Conservation (phyloP, 1,284 basidiomycete genomes). For the Moesziomyces aphidis region DNA sequence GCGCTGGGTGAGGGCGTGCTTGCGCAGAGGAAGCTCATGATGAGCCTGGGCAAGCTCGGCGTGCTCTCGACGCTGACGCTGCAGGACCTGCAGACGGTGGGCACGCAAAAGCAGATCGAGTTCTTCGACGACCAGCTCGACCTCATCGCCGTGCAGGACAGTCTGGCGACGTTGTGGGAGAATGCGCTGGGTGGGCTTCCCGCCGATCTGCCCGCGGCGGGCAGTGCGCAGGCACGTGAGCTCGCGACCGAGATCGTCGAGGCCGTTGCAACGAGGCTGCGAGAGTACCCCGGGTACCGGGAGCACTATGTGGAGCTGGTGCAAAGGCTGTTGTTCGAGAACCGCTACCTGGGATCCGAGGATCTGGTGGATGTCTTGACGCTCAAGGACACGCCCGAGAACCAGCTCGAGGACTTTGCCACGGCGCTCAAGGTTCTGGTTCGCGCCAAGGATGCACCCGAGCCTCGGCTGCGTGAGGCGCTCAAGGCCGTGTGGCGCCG, state of each 20-base stretch:
- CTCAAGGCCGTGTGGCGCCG: conserved; percentile 85
- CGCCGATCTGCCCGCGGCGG: not conserved
- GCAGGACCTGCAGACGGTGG: conserved; percentile 34
- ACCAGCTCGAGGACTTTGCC: conserved; percentile 68
- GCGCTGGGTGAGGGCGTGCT: conserved; percentile 72
- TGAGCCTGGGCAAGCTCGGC: conserved; percentile 89
- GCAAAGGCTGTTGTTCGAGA: conserved; percentile 64
- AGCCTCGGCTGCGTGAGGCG: conserved; percentile 63
- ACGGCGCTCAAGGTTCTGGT: conserved; percentile 70
- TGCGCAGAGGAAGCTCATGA: conserved; percentile 76
- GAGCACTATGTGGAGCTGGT: conserved; percentile 56
- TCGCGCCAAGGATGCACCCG: conserved; percentile 66
- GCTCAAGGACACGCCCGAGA: conserved; percentile 69
- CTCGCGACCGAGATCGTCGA: conserved; percentile 32
- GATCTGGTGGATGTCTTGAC: conserved; percentile 72
- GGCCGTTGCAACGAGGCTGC: conserved; percentile 26
- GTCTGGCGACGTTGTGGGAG: conserved; percentile 60
- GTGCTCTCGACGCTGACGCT: conserved; percentile 73
- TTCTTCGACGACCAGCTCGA: conserved; percentile 71
- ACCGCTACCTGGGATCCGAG: conserved; percentile 69
- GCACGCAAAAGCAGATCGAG: conserved; percentile 66
- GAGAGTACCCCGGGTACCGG: conserved; percentile 43
- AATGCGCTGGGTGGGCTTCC: conserved; percentile 36
- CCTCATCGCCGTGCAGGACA: conserved; percentile 72
- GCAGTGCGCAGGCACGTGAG: conserved; percentile 8